A percentile compares a stretch with the other conserved stretches of the same genome.
phyloP scores from a whole-genome alignment of 768 basidiomycete species.

The Zangia roseola region DNA sequence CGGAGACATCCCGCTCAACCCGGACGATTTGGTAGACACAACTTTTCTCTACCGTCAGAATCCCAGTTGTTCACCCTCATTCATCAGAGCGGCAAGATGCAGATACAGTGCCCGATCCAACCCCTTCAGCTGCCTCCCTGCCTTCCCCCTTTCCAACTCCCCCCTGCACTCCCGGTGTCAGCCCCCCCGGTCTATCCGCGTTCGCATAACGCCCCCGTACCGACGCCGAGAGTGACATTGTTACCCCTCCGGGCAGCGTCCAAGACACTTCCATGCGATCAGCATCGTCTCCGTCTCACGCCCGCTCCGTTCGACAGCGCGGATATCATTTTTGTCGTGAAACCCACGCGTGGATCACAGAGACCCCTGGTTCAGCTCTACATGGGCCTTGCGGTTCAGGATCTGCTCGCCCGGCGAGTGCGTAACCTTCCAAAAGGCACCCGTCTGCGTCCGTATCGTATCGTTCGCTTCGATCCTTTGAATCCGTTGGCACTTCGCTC shows the following conservation, averaged over 20 bases:
- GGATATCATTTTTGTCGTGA: conserved; percentile 49
- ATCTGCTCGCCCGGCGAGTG: conserved; percentile 41
- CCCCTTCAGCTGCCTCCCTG: conserved; percentile 35
- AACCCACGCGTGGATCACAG: conserved; percentile 29
- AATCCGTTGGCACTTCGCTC: conserved; percentile 9
- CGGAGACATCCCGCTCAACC: conserved; percentile 3
- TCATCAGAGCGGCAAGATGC: conserved; percentile 1
- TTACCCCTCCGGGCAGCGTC: too few relatives aligned
- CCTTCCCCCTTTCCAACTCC: conserved; percentile 18
- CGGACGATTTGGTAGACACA: conserved; percentile 11
- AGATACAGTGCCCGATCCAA: conserved; percentile 11
- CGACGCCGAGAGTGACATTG: too few relatives aligned
- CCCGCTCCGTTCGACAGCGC: conserved; percentile 54
- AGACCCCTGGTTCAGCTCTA: conserved; percentile 28
- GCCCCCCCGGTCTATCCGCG: too few relatives aligned
- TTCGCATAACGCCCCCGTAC: too few relatives aligned
- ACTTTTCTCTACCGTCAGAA: background rate
- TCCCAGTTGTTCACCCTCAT: background rate
- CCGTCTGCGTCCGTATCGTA: conserved; percentile 57
- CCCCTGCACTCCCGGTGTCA: too few relatives aligned
- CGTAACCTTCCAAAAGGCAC: conserved; percentile 44
- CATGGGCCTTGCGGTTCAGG: conserved; percentile 47
- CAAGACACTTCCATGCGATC: conserved; percentile 3
- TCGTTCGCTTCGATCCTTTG: conserved; percentile 27
- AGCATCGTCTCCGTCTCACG: conserved; percentile 40